These are phyloP conservation scores for Penicillium paxilli DNA, from an alignment of 495 filamentous ascomycete species.

Conservation along the genomic window DNA sequence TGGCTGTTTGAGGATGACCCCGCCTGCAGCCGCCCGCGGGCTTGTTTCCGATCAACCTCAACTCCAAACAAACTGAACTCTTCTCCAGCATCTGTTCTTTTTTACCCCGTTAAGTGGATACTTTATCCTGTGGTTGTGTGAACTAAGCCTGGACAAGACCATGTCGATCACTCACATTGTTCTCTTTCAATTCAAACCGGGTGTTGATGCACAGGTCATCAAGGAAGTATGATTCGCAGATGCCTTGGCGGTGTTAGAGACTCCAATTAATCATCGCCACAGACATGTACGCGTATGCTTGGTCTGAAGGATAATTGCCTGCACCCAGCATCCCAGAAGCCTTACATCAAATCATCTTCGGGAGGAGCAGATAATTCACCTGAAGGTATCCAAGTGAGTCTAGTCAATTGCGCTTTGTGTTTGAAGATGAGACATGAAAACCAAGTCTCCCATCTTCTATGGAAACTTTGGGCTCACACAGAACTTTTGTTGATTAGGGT, in stretches of 20 bases:
- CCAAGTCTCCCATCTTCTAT: too few relatives aligned
- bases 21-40: too few relatives aligned
- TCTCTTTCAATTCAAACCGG: constrained; percentile 60
- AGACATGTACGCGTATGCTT: constrained; percentile 39
- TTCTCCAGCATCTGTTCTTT: background rate
- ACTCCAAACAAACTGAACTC: background rate
- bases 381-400: constrained; percentile 61
- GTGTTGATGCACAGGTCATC: constrained; percentile 35
- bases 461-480: background rate
- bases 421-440: too few relatives aligned
- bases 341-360: constrained; percentile 53
- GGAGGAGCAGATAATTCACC: constrained; percentile 65
- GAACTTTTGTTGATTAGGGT: constrained; percentile 5
- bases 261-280: background rate
- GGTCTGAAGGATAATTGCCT: constrained; percentile 40
- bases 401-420: background rate
- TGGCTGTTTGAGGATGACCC: too few relatives aligned
- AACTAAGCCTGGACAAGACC: background rate
- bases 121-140: background rate
- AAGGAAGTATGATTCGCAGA: constrained; percentile 43
- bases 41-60: too few relatives aligned
- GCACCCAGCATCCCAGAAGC: constrained; percentile 39
- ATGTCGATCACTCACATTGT: constrained; percentile 62
- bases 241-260: background rate
- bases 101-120: background rate